Evolutionary conservation across 805 yeast genomes (phyloP), one percentile per base, ranked within the genome.

Genomic region (Saturnispora halmiae): DNA sequence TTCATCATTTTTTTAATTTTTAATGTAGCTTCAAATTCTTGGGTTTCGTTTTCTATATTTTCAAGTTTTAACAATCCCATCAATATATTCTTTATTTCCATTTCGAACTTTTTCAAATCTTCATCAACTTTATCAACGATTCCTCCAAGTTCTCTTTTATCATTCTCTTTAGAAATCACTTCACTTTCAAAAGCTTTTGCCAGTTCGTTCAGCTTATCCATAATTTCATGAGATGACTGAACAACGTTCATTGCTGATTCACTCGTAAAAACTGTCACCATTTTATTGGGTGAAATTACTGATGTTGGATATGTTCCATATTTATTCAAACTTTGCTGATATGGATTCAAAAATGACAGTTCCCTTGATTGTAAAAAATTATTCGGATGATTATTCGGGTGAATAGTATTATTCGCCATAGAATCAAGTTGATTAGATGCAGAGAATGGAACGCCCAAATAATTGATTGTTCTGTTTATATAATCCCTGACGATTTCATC

Each of bases 191-290:
- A 84, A 16, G 75, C 69, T 30, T 60, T 57, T 4, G 75, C 62
- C 32, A 73, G 61, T 15, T 64, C 67, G 13, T 63, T 60, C 42
- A 76, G 63, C n/a, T 71, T 63, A 15, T 67, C 72, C 18, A 71
- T 47, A 38, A 79, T 60, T n/a, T 74, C 69, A 40, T 65, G 63
- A 1, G 77, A 67, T 45, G 63, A 62, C 46, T 73, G 78, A 25
- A 69, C 64, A 5, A 73, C 75, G 35, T 66, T 68, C 50, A 72
- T 69, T 1, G 77, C 78, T 24, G 76, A 68, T 51, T 73, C 77
- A 3, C 77, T 68, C 13, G 61, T 56, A 51, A 69, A 76, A 20
- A 31, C 21, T 15, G 14, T 19, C 9, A 19, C 21, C 19, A 30
- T 34, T 18, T 22, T 35, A 24, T 28, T 15, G 9, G 36, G 31